A percentile compares a stretch with the other conserved stretches of the same genome.
phyloP scores from a whole-genome alignment of 139 green algal species.

The Eudorina sp. region DNA sequence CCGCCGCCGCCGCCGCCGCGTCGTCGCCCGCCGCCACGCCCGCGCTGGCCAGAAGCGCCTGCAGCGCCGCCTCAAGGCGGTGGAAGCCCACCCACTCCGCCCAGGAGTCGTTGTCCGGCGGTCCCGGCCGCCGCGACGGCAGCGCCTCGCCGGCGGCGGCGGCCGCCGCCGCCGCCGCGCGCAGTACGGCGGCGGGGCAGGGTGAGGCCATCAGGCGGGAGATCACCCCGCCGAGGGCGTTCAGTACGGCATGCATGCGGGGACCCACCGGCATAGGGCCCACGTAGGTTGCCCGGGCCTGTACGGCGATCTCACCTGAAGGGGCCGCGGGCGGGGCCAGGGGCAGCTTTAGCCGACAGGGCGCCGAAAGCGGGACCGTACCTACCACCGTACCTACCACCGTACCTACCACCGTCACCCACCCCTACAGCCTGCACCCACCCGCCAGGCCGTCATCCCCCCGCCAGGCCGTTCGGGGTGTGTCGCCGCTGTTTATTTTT shows the following conservation, averaged over 20 bases:
- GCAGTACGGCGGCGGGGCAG: background rate
- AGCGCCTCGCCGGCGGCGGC: background rate
- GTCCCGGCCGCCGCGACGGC: background rate
- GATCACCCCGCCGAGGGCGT: background rate
- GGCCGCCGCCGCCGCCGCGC: background rate
- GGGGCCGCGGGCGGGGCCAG: background rate
- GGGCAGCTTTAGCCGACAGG: too few species aligned
- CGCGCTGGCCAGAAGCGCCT: too few species aligned
- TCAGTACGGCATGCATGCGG: background rate
- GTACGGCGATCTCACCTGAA: background rate
- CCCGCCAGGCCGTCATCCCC: too few species aligned
- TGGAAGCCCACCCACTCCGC: slow-evolving; percentile 6
- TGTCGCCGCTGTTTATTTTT: too few species aligned
- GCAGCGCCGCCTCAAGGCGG: background rate
- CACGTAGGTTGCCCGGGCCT: background rate
- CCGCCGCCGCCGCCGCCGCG: background rate
- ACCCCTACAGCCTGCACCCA: too few species aligned
- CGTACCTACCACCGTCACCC: too few species aligned
- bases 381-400: too few species aligned
- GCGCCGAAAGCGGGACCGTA: too few species aligned
- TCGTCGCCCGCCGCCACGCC: too few species aligned
- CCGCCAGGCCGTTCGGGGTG: too few species aligned
- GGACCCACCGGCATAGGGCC: background rate
- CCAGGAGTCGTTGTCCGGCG: background rate
- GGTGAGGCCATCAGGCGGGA: background rate